Conservation (phyloP, 805 yeast species). For the Myxozyma monticola region DNA sequence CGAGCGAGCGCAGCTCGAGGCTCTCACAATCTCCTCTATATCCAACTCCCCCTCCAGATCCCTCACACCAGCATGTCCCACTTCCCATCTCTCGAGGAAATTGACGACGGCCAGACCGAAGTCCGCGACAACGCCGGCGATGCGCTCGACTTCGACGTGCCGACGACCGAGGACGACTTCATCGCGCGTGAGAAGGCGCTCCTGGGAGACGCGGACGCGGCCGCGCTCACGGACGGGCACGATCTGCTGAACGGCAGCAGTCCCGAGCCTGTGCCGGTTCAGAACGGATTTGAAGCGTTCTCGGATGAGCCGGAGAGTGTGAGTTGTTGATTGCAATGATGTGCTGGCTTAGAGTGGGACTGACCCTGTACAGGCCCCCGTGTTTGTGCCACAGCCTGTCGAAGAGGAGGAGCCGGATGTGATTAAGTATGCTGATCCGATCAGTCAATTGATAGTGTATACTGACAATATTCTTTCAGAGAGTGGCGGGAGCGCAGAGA, state of each 20-base stretch:
- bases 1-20: too few species aligned
- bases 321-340: neutral
- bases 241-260: slow-evolving; percentile 27
- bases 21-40: too few species aligned
- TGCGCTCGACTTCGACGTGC: slow-evolving; percentile 38
- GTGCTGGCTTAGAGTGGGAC: too few species aligned
- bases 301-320: neutral
- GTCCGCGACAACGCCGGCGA: slow-evolving; percentile 41
- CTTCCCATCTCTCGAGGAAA: slow-evolving; percentile 42
- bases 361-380: slow-evolving; percentile 1
- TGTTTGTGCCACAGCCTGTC: slow-evolving; percentile 1
- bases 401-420: slow-evolving; percentile 28
- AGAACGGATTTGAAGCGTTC: neutral
- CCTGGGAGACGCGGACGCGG: slow-evolving; percentile 46
- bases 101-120: slow-evolving; percentile 38
- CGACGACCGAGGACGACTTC: slow-evolving; percentile 39
- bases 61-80: slow-evolving; percentile 34
- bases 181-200: slow-evolving; percentile 45
- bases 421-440: slow-evolving; percentile 25
- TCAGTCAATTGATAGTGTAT: too few species aligned
- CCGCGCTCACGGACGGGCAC: slow-evolving; percentile 34
- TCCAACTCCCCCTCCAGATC: neutral
- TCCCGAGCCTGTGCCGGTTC: slow-evolving; percentile 6
- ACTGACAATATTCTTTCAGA: slow-evolving; percentile 10
- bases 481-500: slow-evolving; percentile 85